Base-by-base conservation (phyloP, 225 moss, liverwort and hornwort species). In the Marchantia paleacea region DNA sequence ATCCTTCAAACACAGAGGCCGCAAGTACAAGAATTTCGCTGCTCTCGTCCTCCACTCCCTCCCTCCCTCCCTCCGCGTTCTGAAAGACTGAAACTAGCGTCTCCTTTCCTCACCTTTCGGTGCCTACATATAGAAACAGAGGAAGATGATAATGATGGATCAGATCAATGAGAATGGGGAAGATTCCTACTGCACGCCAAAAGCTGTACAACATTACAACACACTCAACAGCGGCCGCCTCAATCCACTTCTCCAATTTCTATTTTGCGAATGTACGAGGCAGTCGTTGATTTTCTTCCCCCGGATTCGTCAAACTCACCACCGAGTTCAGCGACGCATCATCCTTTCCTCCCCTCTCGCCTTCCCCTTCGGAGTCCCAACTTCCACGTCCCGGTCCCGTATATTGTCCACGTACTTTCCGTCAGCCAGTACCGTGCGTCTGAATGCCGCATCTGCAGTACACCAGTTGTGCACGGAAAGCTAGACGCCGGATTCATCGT, bases 331-430 rank as follows among this genome's bases (percentile, higher is more conserved):
- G 2, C 6, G n/a, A 65, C 14, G 68, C 29, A 15, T 29, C 29
- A 68, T 68, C 68, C 68, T 12, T 15, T 68, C 30, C 68, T 13
- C 68, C 25, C 29, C 15, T 68, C 68, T 68, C 68, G 68, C 68
- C 68, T 68, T 68, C 30, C 12, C 0, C 28, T 68, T 30, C 68
- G 65, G 65, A 24, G n/a, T 65, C 65, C n/a, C 26, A 7, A 58
- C 18, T 58, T 19, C 58, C 39, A 39, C 5, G 39, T 39, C 39
- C 39, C 39, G 39, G 39, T 39, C 39, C 39, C 39, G 2, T 39
- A 5, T 39, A 39, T n/a, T n/a, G n/a, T n/a, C n/a, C n/a, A n/a
- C n/a, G n/a, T n/a, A n/a, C n/a, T n/a, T n/a, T n/a, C n/a, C n/a
- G n/a, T n/a, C n/a, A n/a, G n/a, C n/a, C n/a, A n/a, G n/a, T n/a